phyloP scores from a whole-genome alignment of 345 rosid species.

The Stellera chamaejasme region DNA sequence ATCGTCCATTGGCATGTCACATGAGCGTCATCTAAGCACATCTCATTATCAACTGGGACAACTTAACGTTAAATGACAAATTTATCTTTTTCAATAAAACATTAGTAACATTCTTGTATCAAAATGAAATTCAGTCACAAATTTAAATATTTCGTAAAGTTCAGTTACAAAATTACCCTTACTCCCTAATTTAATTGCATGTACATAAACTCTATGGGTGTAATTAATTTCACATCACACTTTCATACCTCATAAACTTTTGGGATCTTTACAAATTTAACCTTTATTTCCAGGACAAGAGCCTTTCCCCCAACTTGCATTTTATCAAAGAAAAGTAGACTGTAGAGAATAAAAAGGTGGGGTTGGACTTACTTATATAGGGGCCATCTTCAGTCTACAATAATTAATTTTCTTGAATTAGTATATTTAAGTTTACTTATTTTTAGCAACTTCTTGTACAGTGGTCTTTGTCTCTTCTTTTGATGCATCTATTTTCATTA shows the following conservation, averaged over 20 bases:
- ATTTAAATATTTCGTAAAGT: no score
- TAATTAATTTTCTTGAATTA: not conserved
- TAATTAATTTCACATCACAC: slow-evolving; percentile 1
- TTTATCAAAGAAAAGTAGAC: slow-evolving; percentile 13
- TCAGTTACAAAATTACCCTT: no score
- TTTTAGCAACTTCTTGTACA: not conserved
- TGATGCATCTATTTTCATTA: slow-evolving; percentile 14
- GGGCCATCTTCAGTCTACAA: slow-evolving; percentile 13
- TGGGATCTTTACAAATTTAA: slow-evolving; percentile 12
- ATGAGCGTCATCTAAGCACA: no score
- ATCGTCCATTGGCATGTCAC: no score
- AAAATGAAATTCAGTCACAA: no score
- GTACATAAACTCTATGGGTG: no score
- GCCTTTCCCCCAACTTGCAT: slow-evolving; percentile 7
- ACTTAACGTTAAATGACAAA: no score
- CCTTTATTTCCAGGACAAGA: slow-evolving; percentile 13
- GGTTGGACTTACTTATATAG: not conserved
- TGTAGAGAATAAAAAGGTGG: slow-evolving; percentile 7
- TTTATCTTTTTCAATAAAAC: no score
- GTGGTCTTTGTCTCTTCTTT: slow-evolving; percentile 24
- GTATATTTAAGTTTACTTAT: not conserved
- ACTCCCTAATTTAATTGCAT: no score
- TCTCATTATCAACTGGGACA: no score
- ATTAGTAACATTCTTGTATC: no score
- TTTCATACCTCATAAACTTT: not conserved